phyloP scores from a whole-genome alignment of 2,329 filamentous ascomycete genomes.

The Epichloe hybrida region DNA sequence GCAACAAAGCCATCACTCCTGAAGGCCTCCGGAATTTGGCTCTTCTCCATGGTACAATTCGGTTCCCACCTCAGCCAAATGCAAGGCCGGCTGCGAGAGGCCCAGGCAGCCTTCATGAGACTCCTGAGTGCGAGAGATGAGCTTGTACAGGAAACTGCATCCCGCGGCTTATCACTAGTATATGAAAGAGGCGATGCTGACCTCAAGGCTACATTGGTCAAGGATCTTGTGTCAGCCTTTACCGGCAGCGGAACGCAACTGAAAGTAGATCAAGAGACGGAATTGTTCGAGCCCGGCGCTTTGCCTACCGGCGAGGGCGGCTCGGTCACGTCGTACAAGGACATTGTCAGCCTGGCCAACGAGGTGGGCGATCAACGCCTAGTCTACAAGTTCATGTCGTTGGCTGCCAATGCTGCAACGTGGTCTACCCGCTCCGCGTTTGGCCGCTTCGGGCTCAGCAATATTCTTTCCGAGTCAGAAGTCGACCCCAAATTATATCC shows the following conservation, averaged over 20 bases:
- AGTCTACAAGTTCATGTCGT: constrained; percentile 97
- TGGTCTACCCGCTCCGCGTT: constrained; percentile 97
- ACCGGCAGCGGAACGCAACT: constrained; percentile 62
- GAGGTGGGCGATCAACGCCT: constrained; percentile 92
- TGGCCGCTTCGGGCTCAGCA: constrained; percentile 83
- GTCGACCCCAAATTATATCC: constrained; percentile 90
- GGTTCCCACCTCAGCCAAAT: constrained; percentile 68
- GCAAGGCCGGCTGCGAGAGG: constrained; percentile 60
- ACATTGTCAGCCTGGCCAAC: constrained; percentile 89
- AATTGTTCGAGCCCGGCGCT: constrained; percentile 84
- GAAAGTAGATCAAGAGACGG: constrained; percentile 80
- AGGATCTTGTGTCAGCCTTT: constrained; percentile 79
- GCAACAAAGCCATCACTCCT: constrained; percentile 78
- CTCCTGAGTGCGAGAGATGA: constrained; percentile 83
- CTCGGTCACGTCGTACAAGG: constrained; percentile 90
- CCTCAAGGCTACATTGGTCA: constrained; percentile 70
- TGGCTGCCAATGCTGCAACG: constrained; percentile 88
- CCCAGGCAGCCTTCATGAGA: constrained; percentile 76
- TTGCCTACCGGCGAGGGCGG: constrained; percentile 80
- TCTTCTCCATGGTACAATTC: constrained; percentile 82
- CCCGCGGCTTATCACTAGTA: constrained; percentile 76
- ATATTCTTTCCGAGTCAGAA: constrained; percentile 74
- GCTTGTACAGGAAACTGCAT: constrained; percentile 89
- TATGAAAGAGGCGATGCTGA: constrained; percentile 81
- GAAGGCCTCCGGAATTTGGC: constrained; percentile 90